Evolutionary conservation across 257 asterid genomes (phyloP).

Genomic region (Nicotiana noctiflora): DNA sequence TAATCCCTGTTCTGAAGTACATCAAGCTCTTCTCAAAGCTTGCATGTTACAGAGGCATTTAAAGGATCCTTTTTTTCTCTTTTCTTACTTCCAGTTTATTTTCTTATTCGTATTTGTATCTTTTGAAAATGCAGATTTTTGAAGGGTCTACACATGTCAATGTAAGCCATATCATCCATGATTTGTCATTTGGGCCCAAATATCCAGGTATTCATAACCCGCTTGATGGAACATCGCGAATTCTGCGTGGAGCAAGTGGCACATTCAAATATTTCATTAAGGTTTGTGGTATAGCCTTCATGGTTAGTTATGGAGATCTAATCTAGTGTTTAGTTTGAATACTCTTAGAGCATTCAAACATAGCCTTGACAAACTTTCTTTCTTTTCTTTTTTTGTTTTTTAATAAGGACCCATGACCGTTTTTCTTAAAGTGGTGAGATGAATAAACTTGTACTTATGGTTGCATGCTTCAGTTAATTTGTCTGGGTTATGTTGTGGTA

Average conservation of each 20-base stretch:
- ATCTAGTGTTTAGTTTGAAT: background rate
- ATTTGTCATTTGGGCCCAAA: conserved; percentile 91
- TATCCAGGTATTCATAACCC: conserved; percentile 98
- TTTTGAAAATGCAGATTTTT: conserved; percentile 53
- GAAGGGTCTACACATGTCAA: conserved; percentile 79
- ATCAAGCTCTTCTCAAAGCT: background rate
- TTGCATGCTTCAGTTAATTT: background rate
- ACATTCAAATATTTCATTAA: conserved; percentile 96
- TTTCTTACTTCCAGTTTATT: background rate
- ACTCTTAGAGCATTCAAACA: background rate
- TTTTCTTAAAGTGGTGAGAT: background rate
- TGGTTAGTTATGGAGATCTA: background rate
- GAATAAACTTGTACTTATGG: background rate
- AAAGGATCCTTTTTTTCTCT: background rate
- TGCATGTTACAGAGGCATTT: background rate
- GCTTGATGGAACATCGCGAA: conserved; percentile 79
- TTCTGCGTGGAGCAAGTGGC: conserved; percentile 78
- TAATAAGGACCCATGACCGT: background rate
- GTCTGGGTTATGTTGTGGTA: background rate
- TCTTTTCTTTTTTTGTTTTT: background rate
- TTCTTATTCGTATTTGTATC: background rate
- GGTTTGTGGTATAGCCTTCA: conserved; percentile 34
- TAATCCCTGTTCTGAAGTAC: background rate
- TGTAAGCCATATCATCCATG: conserved; percentile 89
- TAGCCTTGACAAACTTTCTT: background rate